Evolutionary conservation across 2,329 filamentous ascomycete species (phyloP), one percentile per base, ranked within the genome.

Genomic region (Epichloe hybrida): DNA sequence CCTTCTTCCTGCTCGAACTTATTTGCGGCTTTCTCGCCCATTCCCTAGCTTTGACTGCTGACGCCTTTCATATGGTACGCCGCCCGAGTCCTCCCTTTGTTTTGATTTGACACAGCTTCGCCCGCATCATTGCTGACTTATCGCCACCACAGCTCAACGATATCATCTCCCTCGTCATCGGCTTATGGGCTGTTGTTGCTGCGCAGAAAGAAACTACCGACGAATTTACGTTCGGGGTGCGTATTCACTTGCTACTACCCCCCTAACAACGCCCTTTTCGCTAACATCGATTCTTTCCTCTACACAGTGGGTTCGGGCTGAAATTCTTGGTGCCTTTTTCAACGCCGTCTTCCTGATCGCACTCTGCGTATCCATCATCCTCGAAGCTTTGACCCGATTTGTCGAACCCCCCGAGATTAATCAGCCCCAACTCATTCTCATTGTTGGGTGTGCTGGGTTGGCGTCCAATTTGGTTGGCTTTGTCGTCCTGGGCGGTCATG

Each of bases 331-430:
- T 62, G 93, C 93, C 46, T 83, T 97, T 60, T 88, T 97, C 70
- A 98, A 98, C 62, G 93, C 93, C 58, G 91, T 97, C 44, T 98
- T 98, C 72, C 76, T 98, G 43, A 93, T 98, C 62, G 93, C 93
- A 7, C 79, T 98, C 8, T 98, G 93, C 70, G 76, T 98, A 51
- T 94, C 91, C 48, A 98, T 98, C 67, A 86, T 97, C 62, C 82
- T 98, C 60, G 93, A 98, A 69, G 93, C 93, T 15, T 79, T 96
- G 54, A 88, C 90, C 61, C 85, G 93, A 62, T 86, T 98, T 59
- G 77, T 97, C 62, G 88, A 97, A 61, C 89, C 90, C 90, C 23
- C 91, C 61, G 81, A 86, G 64, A 90, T 98, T 62, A 75, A 75
- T 48, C 88, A 95, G 61, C 90, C 93, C 1, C 78, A 84, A 59